A percentile compares a stretch with the other conserved stretches of the same genome.
phyloP scores from a whole-genome alignment of 1,139 yeast species.

The Spathaspora sp. region DNA sequence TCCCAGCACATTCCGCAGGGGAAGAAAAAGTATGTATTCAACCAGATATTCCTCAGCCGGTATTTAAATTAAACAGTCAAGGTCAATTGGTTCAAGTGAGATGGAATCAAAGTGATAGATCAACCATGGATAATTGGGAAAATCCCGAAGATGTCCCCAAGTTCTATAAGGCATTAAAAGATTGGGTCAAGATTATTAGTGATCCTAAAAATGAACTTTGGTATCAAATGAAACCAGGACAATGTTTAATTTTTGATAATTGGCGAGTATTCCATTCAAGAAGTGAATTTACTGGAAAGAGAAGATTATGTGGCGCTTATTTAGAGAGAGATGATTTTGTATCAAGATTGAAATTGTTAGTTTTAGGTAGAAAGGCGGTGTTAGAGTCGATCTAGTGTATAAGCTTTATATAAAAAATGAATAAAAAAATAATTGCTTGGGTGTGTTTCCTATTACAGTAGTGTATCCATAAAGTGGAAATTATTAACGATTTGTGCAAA shows the following conservation, averaged over 20 bases:
- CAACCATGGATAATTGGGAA: conserved; percentile 60
- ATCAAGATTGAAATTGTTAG: conserved; percentile 52
- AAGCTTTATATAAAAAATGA: no score
- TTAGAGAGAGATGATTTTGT: conserved; percentile 69
- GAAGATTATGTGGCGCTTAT: conserved; percentile 79
- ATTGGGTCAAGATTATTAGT: conserved; percentile 57
- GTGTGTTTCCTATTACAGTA: no score
- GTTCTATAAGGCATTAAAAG: conserved; percentile 60
- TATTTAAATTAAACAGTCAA: conserved; percentile 53
- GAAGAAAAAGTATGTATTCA: conserved; percentile 67
- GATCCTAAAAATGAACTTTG: conserved; percentile 53
- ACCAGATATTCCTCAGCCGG: conserved; percentile 61
- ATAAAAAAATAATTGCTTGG: no score
- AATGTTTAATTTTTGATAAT: conserved; percentile 68
- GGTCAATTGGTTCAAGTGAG: conserved; percentile 65
- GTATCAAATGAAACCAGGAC: conserved; percentile 65
- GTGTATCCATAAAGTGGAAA: no score
- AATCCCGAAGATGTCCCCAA: conserved; percentile 53
- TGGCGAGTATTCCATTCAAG: conserved; percentile 79
- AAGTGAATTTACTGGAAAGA: conserved; percentile 65
- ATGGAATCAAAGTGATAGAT: conserved; percentile 76
- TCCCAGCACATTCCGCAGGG: conserved; percentile 81
- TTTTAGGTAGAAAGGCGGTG: conserved; percentile 51
- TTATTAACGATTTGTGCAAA: no score
- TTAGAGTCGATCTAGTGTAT: conserved; percentile 34